Base-by-base conservation (phyloP, 345 rosid genomes). In the Melastoma malabathricum region DNA sequence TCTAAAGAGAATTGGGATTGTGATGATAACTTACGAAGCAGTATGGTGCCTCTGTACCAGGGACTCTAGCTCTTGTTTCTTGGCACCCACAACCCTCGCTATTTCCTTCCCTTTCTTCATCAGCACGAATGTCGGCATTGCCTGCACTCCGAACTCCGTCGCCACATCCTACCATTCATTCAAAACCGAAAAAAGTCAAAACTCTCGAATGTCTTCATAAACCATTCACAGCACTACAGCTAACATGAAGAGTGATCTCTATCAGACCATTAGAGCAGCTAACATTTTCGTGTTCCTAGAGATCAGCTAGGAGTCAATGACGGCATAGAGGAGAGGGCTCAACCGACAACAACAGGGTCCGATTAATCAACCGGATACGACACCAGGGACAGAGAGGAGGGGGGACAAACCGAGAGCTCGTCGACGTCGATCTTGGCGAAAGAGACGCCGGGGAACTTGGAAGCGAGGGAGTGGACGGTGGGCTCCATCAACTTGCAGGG, bases 81-180 rank as follows among this genome's bases (percentile, higher is more conserved):
- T 27, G 31, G 75, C 80, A 50, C 90, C 97, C 38, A 82, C 61
- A 3, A 84, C 68, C 72, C 92, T 70, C 14, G 75, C 92, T 50
- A 82, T 67, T 54, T 78, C 95, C 71, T 68, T 77, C 59, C 97
- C 95, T 13, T 19, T 56, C 78, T 85, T 85, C 72, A 81, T 47
- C 75, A 89, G 61, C 77, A 89, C 87, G 68, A 89, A 89, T 1
- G 97, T 89, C 12, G 97, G 97, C 95, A 89, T 89, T 27, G 71
- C 89, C 56, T 72, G 77, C 58, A 84, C 86, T 14, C 70, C 64
- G 54, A 81, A 89, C 48, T 83, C 86, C 64, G 57, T 69, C 2
- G 97, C 81, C 49, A 85, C 89, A 47, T 77, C 86, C 95, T 89
- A 43, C 38, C 22, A 48, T 34, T 25, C 44, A n/a, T 18, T 20